These are phyloP conservation scores for Periconia sp. DNA, from an alignment of 2,329 filamentous ascomycete genomes.

Conservation along the genomic window DNA sequence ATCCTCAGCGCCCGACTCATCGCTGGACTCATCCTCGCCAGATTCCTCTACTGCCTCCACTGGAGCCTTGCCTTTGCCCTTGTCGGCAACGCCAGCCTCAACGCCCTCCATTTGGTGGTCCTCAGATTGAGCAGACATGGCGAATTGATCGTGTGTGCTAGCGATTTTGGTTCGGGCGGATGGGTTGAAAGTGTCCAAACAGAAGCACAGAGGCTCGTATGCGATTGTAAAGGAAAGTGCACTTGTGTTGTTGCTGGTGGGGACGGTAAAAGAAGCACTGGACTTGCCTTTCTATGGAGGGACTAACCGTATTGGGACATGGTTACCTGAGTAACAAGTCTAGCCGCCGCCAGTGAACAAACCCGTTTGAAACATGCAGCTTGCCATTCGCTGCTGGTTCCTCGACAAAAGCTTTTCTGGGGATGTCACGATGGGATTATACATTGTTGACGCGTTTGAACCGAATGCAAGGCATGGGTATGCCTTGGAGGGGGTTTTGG, in stretches of 20 bases:
- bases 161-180: conserved; percentile 1
- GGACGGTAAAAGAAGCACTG: conserved; percentile 17
- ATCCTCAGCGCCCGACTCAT: conserved; percentile 66
- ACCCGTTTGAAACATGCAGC: background rate
- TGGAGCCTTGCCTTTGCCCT: conserved; percentile 73
- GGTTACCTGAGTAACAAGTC: conserved; percentile 1
- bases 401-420: no score
- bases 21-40: conserved; percentile 66
- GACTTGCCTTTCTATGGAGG: conserved; percentile 8
- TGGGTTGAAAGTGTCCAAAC: background rate
- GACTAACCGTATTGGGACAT: conserved; percentile 1
- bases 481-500: no score
- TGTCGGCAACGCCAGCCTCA: conserved; percentile 58
- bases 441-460: no score
- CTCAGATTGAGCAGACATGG: conserved; percentile 35
- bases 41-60: conserved; percentile 71
- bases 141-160: conserved; percentile 1
- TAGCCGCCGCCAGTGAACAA: background rate
- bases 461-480: no score
- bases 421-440: no score
- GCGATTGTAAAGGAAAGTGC: conserved; percentile 14
- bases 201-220: conserved; percentile 1
- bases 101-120: conserved; percentile 43
- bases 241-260: conserved; percentile 26
- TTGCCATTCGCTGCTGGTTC: background rate